A percentile compares a stretch with the other conserved stretches of the same genome.
Conservation (phyloP, 768 basidiomycete species). For the Boletus vinaceobasis region DNA sequence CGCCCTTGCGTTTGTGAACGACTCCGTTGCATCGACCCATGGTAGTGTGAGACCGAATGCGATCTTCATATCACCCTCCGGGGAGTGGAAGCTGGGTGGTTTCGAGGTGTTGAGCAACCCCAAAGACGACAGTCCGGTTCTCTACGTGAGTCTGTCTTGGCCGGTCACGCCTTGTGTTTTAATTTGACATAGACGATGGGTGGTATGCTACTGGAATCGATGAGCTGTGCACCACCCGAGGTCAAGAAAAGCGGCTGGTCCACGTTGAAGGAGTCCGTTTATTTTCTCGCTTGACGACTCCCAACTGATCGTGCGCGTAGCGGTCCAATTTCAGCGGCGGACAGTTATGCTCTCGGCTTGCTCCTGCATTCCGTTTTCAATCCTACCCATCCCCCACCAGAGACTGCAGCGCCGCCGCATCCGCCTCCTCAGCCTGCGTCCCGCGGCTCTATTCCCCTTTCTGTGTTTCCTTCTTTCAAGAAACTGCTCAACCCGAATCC, state of each 20-base stretch:
- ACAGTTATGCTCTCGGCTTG: conserved; percentile 86
- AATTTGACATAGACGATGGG: conserved; percentile 57
- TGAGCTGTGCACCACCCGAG: conserved; percentile 72
- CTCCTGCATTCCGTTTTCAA: conserved; percentile 88
- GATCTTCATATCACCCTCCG: conserved; percentile 87
- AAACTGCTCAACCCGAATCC: conserved; percentile 88
- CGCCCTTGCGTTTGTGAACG: conserved; percentile 87
- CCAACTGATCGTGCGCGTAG: conserved; percentile 28
- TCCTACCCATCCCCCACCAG: conserved; percentile 66
- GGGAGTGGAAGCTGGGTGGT: conserved; percentile 96
- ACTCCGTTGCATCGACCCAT: conserved; percentile 76
- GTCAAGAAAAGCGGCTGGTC: conserved; percentile 87
- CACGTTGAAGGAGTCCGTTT: conserved; percentile 69
- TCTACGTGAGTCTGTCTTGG: conserved; percentile 61
- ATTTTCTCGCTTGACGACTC: background rate
- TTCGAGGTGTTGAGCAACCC: conserved; percentile 87
- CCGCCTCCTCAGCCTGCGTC: conserved; percentile 74
- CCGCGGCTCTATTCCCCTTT: conserved; percentile 69
- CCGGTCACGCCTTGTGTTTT: conserved; percentile 11
- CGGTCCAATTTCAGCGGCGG: conserved; percentile 58
- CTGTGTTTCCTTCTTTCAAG: conserved; percentile 80
- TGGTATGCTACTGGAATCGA: conserved; percentile 57
- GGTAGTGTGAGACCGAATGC: conserved; percentile 72
- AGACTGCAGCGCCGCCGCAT: conserved; percentile 68
- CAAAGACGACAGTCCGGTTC: conserved; percentile 70